Conservation (phyloP, 1,284 basidiomycete genomes). For the Entoloma clypeatum region DNA sequence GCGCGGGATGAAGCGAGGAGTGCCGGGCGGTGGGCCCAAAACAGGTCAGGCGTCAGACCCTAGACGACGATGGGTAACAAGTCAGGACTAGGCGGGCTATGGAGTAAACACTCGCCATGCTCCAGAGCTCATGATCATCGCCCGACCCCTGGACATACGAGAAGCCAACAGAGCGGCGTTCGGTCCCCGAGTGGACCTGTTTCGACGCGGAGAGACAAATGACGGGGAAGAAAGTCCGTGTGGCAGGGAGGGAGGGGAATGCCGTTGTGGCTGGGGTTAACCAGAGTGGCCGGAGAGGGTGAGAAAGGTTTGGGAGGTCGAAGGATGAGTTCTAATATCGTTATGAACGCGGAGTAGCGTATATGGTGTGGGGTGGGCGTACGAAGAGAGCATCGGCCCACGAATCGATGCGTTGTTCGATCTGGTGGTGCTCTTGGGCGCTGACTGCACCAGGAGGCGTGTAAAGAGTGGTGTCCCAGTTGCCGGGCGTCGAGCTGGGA, state of each 20-base stretch:
- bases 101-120: constrained; percentile 48
- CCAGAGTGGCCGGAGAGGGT: constrained; percentile 36
- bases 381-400: constrained; percentile 69
- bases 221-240: constrained; percentile 52
- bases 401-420: constrained; percentile 53
- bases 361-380: constrained; percentile 3
- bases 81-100: not conserved
- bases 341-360: not conserved
- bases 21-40: constrained; percentile 57
- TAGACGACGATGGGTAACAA: constrained; percentile 23
- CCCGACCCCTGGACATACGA: constrained; percentile 87
- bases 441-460: constrained; percentile 66
- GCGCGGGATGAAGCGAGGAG: constrained; percentile 49
- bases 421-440: constrained; percentile 72
- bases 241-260: constrained; percentile 23
- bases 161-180: constrained; percentile 60
- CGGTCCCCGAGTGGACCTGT: constrained; percentile 51
- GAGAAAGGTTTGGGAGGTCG: constrained; percentile 27
- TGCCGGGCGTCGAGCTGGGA: constrained; percentile 21
- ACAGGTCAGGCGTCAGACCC: constrained; percentile 71
- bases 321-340: constrained; percentile 33
- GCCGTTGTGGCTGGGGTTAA: constrained; percentile 34
- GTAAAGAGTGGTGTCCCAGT: constrained; percentile 56
- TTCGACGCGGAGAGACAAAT: constrained; percentile 79
- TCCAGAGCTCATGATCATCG: constrained; percentile 88